Evolutionary conservation across 208 protist genomes (phyloP).

Genomic region (Leishmania gerbilli): DNA sequence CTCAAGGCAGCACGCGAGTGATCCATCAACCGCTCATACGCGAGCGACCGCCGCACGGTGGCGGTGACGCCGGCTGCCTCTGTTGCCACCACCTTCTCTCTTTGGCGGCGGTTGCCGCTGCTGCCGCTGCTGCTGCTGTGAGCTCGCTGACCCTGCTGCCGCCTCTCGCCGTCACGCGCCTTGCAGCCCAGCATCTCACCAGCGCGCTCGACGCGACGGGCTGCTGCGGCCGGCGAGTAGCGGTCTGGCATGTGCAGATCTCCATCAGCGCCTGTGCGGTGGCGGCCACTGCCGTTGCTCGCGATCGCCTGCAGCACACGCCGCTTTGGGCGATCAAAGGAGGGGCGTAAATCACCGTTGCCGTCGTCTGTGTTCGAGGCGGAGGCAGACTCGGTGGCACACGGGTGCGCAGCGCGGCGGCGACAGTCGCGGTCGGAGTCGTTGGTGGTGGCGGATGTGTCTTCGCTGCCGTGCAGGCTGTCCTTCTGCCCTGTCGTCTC

Average conservation of each 20-base stretch:
- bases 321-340: background rate
- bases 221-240: conserved; percentile 17
- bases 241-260: conserved; percentile 25
- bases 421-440: background rate
- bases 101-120: background rate
- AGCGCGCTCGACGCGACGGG: conserved; percentile 5
- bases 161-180: background rate
- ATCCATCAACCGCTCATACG: conserved; percentile 17
- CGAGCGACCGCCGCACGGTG: conserved; percentile 3
- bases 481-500: background rate
- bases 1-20: background rate
- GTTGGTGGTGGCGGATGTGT: background rate
- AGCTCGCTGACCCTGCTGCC: background rate
- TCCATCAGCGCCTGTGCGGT: background rate
- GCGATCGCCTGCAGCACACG: conserved; percentile 4
- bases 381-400: background rate
- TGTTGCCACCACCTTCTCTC: background rate
- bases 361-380: conserved; percentile 1
- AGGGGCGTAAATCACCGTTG: conserved; percentile 4
- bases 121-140: background rate
- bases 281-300: background rate
- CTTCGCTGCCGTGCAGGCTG: background rate
- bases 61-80: background rate
- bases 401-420: background rate
- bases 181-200: conserved; percentile 11